These are phyloP conservation scores for Dendrothele bispora DNA, from an alignment of 768 basidiomycete genomes.

Conservation along the genomic window DNA sequence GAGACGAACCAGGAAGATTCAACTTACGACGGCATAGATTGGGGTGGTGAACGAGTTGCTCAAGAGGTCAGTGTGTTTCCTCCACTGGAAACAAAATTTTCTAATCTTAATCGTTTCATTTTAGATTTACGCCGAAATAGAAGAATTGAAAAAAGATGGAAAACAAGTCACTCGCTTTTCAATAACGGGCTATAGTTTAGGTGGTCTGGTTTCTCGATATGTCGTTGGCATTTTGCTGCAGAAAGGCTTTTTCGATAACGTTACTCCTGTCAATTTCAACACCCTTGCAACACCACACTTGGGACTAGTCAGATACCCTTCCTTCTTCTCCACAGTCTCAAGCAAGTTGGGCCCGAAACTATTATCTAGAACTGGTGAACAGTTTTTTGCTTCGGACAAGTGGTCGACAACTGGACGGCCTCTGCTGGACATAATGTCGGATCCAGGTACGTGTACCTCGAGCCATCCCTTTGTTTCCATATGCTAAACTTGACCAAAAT, in stretches of 20 bases:
- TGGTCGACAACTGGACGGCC: constrained; percentile 52
- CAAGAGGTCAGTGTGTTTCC: constrained; percentile 55
- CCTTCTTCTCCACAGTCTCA: constrained; percentile 38
- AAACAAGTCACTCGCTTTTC: constrained; percentile 69
- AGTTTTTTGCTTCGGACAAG: constrained; percentile 53
- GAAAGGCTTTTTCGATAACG: constrained; percentile 46
- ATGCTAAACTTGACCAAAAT: not conserved
- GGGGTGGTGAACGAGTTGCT: constrained; percentile 79
- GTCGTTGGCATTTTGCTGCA: constrained; percentile 48
- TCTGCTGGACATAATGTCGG: constrained; percentile 58
- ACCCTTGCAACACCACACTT: constrained; percentile 68
- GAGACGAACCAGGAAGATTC: constrained; percentile 63
- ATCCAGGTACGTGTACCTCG: constrained; percentile 54
- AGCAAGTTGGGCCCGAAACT: constrained; percentile 49
- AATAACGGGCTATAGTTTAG: constrained; percentile 75
- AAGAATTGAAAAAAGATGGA: constrained; percentile 50
- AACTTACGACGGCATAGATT: constrained; percentile 85
- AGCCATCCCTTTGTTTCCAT: too few species aligned
- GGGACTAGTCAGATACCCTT: constrained; percentile 49
- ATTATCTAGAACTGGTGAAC: constrained; percentile 58
- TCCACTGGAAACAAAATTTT: too few species aligned
- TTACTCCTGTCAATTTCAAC: constrained; percentile 59
- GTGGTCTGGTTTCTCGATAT: constrained; percentile 82
- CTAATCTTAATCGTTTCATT: too few species aligned
- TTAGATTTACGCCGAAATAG: too few species aligned